These are phyloP conservation scores for Lentinula sp. DNA, from an alignment of 768 basidiomycete species.

Conservation along the genomic window DNA sequence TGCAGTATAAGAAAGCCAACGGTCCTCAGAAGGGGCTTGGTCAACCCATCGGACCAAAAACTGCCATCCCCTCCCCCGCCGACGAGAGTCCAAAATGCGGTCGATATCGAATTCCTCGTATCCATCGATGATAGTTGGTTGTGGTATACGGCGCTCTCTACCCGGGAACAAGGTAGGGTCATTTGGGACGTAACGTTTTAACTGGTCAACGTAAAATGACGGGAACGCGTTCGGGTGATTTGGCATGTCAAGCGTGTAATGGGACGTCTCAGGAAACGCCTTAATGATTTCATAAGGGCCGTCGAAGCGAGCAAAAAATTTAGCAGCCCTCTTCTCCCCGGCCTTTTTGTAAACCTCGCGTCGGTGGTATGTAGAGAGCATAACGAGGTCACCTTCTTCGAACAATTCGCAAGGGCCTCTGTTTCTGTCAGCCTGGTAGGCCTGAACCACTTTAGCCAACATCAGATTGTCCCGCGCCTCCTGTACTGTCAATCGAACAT, in stretches of 20 bases:
- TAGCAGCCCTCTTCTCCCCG: slow-evolving; percentile 26
- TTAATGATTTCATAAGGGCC: slow-evolving; percentile 17
- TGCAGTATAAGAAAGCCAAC: slow-evolving; percentile 14
- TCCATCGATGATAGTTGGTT: slow-evolving; percentile 11
- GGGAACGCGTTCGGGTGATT: slow-evolving; percentile 14
- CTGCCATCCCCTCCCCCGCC: slow-evolving; percentile 16
- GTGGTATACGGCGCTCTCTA: slow-evolving; percentile 8
- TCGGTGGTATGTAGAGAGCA: slow-evolving; percentile 27
- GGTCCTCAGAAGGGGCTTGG: slow-evolving; percentile 11
- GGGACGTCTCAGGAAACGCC: slow-evolving; percentile 7
- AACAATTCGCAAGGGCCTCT: slow-evolving; percentile 16
- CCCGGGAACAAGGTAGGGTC: slow-evolving; percentile 19
- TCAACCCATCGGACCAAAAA: slow-evolving; percentile 19
- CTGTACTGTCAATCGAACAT: not conserved
- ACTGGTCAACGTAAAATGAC: slow-evolving; percentile 21
- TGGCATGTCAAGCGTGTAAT: slow-evolving; percentile 13
- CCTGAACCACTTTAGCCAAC: slow-evolving; percentile 21
- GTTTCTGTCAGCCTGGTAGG: slow-evolving; percentile 22
- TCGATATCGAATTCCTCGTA: not conserved
- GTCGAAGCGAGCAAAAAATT: slow-evolving; percentile 35
- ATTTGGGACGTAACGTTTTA: slow-evolving; percentile 15
- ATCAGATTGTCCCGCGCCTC: slow-evolving; percentile 29
- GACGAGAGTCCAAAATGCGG: slow-evolving; percentile 14
- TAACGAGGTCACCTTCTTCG: slow-evolving; percentile 26
- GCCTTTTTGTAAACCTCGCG: slow-evolving; percentile 21